phyloP scores from a whole-genome alignment of 352 stramenopile genomes.

The Pythium graminicola region DNA sequence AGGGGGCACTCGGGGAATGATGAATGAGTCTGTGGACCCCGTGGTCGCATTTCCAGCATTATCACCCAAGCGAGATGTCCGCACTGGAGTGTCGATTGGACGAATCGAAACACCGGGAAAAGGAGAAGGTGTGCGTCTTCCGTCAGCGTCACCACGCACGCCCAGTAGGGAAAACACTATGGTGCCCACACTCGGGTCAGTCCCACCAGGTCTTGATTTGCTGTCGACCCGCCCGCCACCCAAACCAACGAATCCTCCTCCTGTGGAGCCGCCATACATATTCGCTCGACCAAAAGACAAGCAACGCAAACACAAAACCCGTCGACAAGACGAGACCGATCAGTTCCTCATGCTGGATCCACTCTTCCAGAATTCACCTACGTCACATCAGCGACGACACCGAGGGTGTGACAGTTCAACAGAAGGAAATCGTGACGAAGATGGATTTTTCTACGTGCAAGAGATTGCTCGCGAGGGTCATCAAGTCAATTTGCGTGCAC shows the following conservation, averaged over 20 bases:
- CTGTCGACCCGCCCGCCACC: constrained; percentile 12
- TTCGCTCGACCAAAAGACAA: constrained; percentile 44
- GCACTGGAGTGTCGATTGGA: not conserved
- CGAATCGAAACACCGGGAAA: constrained; percentile 5
- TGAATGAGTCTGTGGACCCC: no score
- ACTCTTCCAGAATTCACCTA: constrained; percentile 34
- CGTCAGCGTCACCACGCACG: not conserved
- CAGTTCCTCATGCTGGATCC: constrained; percentile 57
- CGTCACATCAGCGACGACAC: not conserved
- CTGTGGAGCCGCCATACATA: constrained; percentile 24
- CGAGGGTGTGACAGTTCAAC: not conserved
- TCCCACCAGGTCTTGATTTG: constrained; percentile 13
- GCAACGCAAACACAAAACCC: not conserved
- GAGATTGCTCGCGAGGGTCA: constrained; percentile 41
- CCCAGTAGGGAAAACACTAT: not conserved
- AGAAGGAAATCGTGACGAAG: not conserved
- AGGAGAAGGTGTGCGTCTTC: not conserved
- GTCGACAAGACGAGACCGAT: not conserved
- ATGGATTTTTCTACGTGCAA: constrained; percentile 32
- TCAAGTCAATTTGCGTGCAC: constrained; percentile 40
- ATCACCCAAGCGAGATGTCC: constrained; percentile 6
- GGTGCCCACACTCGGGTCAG: not conserved
- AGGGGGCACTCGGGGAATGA: no score
- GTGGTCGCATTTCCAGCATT: not conserved
- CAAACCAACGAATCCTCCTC: not conserved